Conservation (phyloP, 345 rosid species). For the Odontarrhena argentea region DNA sequence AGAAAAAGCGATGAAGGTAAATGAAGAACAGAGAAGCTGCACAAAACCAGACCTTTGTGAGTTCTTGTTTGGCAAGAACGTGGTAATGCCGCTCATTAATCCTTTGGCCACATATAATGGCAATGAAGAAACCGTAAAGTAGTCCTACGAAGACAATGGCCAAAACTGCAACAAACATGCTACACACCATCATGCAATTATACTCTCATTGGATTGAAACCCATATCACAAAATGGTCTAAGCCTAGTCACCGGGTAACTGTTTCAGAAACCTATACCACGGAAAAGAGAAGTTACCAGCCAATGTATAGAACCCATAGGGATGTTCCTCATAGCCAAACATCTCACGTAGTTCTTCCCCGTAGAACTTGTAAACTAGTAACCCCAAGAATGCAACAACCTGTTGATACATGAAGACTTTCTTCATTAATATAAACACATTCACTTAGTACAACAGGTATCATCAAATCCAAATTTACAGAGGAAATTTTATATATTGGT, state of each 20-base stretch:
- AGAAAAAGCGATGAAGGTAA: not conserved
- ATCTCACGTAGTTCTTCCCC: conserved; percentile 96
- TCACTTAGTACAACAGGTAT: conserved; percentile 12
- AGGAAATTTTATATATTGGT: not conserved
- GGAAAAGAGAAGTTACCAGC: conserved; percentile 59
- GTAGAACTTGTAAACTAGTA: conserved; percentile 90
- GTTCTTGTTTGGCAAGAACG: conserved; percentile 96
- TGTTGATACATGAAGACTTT: conserved; percentile 41
- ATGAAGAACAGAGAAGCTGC: conserved; percentile 14
- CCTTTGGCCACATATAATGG: conserved; percentile 98
- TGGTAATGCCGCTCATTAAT: conserved; percentile 97
- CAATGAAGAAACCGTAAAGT: conserved; percentile 96
- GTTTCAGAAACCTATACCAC: not conserved
- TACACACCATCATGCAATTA: not conserved
- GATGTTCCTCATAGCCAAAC: conserved; percentile 99
- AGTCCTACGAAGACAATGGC: conserved; percentile 96
- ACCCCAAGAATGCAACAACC: conserved; percentile 93
- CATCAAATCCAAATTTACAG: not conserved
- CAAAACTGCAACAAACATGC: conserved; percentile 57
- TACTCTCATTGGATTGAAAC: conserved; percentile 15
- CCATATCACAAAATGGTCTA: conserved; percentile 13
- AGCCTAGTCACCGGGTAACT: not conserved
- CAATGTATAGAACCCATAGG: conserved; percentile 93
- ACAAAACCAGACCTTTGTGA: conserved; percentile 71
- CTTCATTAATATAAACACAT: conserved; percentile 12